These are phyloP conservation scores for Volutella citrinella DNA, from an alignment of 2,329 filamentous ascomycete genomes.

Conservation along the genomic window DNA sequence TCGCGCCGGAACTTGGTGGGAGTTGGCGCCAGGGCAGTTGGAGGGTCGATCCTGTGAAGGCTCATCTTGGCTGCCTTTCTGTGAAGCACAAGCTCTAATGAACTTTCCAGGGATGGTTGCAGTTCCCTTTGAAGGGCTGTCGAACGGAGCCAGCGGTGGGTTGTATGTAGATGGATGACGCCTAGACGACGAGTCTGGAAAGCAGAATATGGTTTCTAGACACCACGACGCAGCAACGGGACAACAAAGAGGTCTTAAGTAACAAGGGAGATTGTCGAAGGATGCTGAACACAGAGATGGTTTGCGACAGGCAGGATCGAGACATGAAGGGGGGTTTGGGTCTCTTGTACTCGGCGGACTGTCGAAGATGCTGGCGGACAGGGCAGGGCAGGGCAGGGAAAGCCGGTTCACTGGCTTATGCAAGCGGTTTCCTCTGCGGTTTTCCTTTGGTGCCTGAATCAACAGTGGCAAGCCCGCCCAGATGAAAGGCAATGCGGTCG, in stretches of 20 bases:
- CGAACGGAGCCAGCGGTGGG: no score
- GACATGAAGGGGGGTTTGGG: conserved; percentile 23
- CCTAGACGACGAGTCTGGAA: no score
- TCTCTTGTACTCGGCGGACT: conserved; percentile 30
- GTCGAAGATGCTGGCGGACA: conserved; percentile 22
- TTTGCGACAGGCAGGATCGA: conserved; percentile 18
- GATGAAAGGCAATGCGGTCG: conserved; percentile 23
- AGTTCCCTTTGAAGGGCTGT: no score
- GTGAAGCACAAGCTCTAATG: no score
- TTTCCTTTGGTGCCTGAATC: conserved; percentile 28
- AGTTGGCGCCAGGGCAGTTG: conserved; percentile 7
- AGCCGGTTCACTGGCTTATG: conserved; percentile 22
- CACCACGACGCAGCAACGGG: conserved; percentile 17
- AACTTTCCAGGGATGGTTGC: no score
- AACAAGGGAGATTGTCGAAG: conserved; percentile 23
- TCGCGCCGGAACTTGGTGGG: conserved; percentile 4
- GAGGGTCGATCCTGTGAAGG: no score
- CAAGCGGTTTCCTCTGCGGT: conserved; percentile 28
- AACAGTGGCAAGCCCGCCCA: conserved; percentile 23
- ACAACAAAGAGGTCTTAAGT: conserved; percentile 21
- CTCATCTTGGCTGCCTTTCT: no score
- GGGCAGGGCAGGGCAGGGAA: conserved; percentile 16
- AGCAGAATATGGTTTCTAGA: no score
- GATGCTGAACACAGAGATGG: conserved; percentile 19
- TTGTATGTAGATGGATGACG: no score